Conservation (phyloP, 2,329 filamentous ascomycete species). For the Byssothecium circinans region DNA sequence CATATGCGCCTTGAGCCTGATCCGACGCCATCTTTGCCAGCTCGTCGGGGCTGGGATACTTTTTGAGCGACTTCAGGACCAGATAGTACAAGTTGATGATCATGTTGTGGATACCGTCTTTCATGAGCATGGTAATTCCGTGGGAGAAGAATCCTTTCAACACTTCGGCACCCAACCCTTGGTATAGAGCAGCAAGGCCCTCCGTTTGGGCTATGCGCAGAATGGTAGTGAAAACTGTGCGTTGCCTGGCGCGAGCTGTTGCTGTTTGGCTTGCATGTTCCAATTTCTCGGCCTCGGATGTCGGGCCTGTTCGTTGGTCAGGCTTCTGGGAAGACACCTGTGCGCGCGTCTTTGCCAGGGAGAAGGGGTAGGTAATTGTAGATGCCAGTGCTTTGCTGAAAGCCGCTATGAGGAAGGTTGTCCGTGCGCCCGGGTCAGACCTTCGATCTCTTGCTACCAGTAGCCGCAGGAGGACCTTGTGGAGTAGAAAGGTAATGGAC, state of each 20-base stretch:
- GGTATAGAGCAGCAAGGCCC: constrained; percentile 70
- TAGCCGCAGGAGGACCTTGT: constrained; percentile 67
- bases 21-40: constrained; percentile 36
- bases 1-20: constrained; percentile 32
- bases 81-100: constrained; percentile 74
- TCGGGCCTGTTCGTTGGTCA: constrained; percentile 27
- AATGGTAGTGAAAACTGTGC: constrained; percentile 66
- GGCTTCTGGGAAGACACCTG: constrained; percentile 60
- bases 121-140: constrained; percentile 83
- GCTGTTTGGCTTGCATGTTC: constrained; percentile 20
- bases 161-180: constrained; percentile 74
- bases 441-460: constrained; percentile 59
- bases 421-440: constrained; percentile 54
- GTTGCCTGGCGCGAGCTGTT: constrained; percentile 32
- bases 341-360: constrained; percentile 77
- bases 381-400: constrained; percentile 77
- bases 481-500: constrained; percentile 80
- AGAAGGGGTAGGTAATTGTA: constrained; percentile 80
- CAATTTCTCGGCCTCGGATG: constrained; percentile 30
- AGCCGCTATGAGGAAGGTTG: constrained; percentile 71
- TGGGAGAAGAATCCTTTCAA: constrained; percentile 84
- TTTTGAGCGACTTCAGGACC: constrained; percentile 53
- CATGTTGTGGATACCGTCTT: constrained; percentile 72
- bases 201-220: constrained; percentile 61
- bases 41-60: constrained; percentile 46